A percentile compares a stretch with the other conserved stretches of the same genome.
phyloP scores from a whole-genome alignment of 306 rosid genomes.

The Vigna mungo region DNA sequence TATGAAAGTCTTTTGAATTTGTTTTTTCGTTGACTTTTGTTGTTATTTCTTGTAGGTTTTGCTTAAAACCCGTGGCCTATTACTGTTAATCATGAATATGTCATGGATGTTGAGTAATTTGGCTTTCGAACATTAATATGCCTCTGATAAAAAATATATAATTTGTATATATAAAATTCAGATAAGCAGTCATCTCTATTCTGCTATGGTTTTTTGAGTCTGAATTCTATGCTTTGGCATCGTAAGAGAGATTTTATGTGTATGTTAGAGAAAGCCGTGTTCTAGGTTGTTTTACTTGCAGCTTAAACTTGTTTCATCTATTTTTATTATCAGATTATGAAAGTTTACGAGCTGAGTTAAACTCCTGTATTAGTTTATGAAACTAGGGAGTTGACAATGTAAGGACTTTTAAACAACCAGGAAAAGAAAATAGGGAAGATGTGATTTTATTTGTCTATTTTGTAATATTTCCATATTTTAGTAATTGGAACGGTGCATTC shows the following conservation, averaged over 20 bases:
- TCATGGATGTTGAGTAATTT: neutral
- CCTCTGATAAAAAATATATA: neutral
- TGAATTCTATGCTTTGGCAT: neutral
- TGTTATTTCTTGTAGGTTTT: neutral
- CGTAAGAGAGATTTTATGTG: neutral
- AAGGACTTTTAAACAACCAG: constrained; percentile 3
- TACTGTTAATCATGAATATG: neutral
- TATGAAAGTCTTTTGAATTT: neutral
- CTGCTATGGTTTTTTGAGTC: neutral
- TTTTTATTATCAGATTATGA: neutral
- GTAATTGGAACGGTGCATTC: constrained; percentile 6
- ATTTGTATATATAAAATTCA: neutral
- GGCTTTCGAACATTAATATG: neutral
- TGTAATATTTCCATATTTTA: constrained; percentile 32
- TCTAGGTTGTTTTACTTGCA: neutral
- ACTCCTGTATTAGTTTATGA: neutral
- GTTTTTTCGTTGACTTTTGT: neutral
- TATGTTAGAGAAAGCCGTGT: constrained; percentile 10
- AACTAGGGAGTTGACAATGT: neutral
- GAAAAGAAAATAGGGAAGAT: neutral
- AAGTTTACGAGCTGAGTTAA: neutral
- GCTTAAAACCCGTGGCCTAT: neutral
- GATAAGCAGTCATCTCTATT: neutral
- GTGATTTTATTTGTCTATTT: neutral
- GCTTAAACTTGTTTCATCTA: neutral